Conservation (phyloP, 495 filamentous ascomycete genomes). For the Copromyces sp. region DNA sequence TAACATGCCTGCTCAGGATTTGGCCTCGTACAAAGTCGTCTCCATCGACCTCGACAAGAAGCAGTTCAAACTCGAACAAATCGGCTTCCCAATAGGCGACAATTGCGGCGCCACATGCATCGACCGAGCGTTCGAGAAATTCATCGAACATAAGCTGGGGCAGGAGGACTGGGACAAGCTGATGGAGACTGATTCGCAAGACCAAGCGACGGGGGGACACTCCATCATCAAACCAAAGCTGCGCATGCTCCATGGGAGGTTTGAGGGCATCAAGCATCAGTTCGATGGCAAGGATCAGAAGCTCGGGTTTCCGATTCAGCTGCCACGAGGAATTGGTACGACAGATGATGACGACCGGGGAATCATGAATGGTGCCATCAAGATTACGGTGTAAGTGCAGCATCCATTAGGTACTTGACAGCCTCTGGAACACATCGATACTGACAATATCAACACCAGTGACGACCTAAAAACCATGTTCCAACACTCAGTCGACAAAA, state of each 20-base stretch:
- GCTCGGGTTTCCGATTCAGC: conserved; percentile 6
- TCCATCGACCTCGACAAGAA: conserved; percentile 14
- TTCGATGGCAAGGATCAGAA: conserved; percentile 16
- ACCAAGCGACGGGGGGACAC: conserved; percentile 11
- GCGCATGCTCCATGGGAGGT: conserved; percentile 15
- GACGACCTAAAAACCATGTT: conserved; percentile 17
- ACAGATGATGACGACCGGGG: conserved; percentile 5
- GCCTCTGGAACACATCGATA: not conserved
- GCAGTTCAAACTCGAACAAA: conserved; percentile 12
- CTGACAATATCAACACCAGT: not conserved
- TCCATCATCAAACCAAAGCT: conserved; percentile 14
- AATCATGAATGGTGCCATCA: conserved; percentile 11
- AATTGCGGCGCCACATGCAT: conserved; percentile 23
- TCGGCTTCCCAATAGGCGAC: conserved; percentile 12
- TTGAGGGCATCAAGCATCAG: conserved; percentile 20
- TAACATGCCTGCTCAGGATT: conserved; percentile 6
- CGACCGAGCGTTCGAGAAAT: conserved; percentile 16
- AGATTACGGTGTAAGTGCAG: conserved; percentile 10
- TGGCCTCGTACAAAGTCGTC: conserved; percentile 20
- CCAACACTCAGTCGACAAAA: conserved; percentile 13
- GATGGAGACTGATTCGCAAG: conserved; percentile 4
- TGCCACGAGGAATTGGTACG: conserved; percentile 8
- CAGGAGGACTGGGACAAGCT: conserved; percentile 13
- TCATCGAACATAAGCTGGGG: conserved; percentile 10
- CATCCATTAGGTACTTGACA: no score